Percentiles rank a stretch among this genome's conserved stretches.
These are phyloP conservation scores for Penicillium thymicola DNA, from an alignment of 2,329 filamentous ascomycete genomes.

Conservation along the genomic window DNA sequence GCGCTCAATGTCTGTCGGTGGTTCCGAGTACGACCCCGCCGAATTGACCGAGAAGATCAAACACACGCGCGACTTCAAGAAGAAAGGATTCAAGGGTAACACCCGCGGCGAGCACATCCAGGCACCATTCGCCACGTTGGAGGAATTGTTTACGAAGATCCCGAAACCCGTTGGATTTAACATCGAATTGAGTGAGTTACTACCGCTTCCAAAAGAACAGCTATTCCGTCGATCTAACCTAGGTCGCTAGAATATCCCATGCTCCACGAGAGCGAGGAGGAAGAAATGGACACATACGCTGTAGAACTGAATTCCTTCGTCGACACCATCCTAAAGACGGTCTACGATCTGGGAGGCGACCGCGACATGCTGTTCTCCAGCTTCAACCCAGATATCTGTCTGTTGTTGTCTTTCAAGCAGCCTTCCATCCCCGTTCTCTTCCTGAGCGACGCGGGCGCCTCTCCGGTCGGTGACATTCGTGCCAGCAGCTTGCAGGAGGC, in stretches of 20 bases:
- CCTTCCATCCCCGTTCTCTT: slow-evolving; percentile 95
- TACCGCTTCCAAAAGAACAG: slow-evolving; percentile 20
- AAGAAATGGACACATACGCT: slow-evolving; percentile 94
- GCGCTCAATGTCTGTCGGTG: slow-evolving; percentile 61
- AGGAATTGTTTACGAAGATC: slow-evolving; percentile 85
- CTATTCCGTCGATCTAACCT: slow-evolving; percentile 28
- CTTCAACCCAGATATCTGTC: slow-evolving; percentile 95
- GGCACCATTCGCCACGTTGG: slow-evolving; percentile 88
- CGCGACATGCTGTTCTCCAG: slow-evolving; percentile 96
- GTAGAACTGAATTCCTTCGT: slow-evolving; percentile 96
- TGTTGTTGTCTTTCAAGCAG: slow-evolving; percentile 94
- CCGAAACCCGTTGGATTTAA: slow-evolving; percentile 88
- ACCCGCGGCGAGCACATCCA: slow-evolving; percentile 92
- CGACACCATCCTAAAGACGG: slow-evolving; percentile 84
- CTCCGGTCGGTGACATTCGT: slow-evolving; percentile 78
- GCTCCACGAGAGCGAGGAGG: slow-evolving; percentile 90
- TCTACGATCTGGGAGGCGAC: slow-evolving; percentile 77
- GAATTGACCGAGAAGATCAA: slow-evolving; percentile 82
- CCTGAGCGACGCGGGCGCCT: slow-evolving; percentile 83
- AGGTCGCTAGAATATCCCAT: slow-evolving; percentile 74
- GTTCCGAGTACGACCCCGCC: slow-evolving; percentile 42
- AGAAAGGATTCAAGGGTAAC: slow-evolving; percentile 94
- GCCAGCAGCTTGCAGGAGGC: slow-evolving; percentile 93
- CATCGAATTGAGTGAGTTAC: slow-evolving; percentile 76
- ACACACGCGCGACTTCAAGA: slow-evolving; percentile 91